A percentile compares a stretch with the other conserved stretches of the same genome.
phyloP scores from a whole-genome alignment of 2,329 filamentous ascomycete species.

The Neophaeococcomyces aloes region DNA sequence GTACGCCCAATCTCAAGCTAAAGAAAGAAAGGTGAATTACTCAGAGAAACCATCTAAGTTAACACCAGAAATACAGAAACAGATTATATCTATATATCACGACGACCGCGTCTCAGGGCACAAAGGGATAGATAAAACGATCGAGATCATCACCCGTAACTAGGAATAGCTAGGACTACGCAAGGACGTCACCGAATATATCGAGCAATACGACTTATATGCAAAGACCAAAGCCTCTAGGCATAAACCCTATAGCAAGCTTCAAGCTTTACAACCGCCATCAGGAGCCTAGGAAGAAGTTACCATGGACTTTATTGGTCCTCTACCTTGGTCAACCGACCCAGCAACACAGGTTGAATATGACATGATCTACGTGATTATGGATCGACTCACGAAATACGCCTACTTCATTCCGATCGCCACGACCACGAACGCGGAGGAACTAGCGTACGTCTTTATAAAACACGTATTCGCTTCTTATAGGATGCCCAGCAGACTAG shows the following conservation, averaged over 20 bases:
- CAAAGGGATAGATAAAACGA: conserved; percentile 9
- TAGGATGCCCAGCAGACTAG: background rate
- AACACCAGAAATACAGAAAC: too few relatives aligned
- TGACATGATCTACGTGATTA: background rate
- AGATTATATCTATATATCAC: conserved; percentile 8
- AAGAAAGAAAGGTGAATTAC: too few relatives aligned
- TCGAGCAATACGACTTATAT: conserved; percentile 9
- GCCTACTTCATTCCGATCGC: background rate
- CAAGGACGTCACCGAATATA: conserved; percentile 9
- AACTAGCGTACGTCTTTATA: conserved; percentile 3
- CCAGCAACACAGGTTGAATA: background rate
- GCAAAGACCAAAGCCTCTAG: conserved; percentile 7
- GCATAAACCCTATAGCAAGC: conserved; percentile 11
- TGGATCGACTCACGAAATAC: background rate
- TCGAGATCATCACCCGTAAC: conserved; percentile 9
- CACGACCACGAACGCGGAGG: background rate
- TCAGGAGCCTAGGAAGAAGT: conserved; percentile 22
- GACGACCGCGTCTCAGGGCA: conserved; percentile 3
- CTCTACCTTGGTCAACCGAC: background rate
- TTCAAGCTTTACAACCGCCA: conserved; percentile 8
- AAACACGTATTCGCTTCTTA: conserved; percentile 2
- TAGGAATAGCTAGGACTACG: conserved; percentile 7
- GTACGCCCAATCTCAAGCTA: too few relatives aligned
- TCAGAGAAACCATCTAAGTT: too few relatives aligned
- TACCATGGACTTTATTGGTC: background rate